Conservation (phyloP, 306 rosid genomes). For the Purshia tridentata region DNA sequence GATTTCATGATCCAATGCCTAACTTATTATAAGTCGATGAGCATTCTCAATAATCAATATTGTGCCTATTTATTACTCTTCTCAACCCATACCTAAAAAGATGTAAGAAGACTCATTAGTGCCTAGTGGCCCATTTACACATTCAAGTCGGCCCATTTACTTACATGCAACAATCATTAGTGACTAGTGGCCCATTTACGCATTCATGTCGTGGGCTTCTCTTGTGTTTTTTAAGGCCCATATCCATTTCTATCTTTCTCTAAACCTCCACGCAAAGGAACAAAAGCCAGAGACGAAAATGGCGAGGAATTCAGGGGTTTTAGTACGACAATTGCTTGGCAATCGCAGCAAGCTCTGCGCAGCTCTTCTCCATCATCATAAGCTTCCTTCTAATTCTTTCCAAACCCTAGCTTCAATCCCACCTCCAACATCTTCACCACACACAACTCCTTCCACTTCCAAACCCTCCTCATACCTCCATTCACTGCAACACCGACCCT, state of each 20-base stretch:
- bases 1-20: neutral
- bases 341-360: slow-evolving; percentile 10
- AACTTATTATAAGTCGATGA: neutral
- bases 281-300: neutral
- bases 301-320: neutral
- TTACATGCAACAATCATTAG: neutral
- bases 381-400: slow-evolving; percentile 5
- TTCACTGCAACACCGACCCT: slow-evolving; percentile 10
- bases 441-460: slow-evolving; percentile 4
- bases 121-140: too few relatives aligned
- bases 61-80: neutral
- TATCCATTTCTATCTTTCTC: neutral
- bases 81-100: too few relatives aligned
- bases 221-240: neutral
- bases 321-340: slow-evolving; percentile 6
- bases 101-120: too few relatives aligned
- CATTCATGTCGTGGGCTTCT: neutral
- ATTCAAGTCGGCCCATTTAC: neutral
- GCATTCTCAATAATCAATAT: neutral
- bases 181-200: neutral
- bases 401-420: slow-evolving; percentile 11
- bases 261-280: neutral
- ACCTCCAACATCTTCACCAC: neutral
- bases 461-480: slow-evolving; percentile 5
- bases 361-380: slow-evolving; percentile 3